Evolutionary conservation across 495 filamentous ascomycete genomes (phyloP).

Genomic region (Hypoxylon subgilvum): DNA sequence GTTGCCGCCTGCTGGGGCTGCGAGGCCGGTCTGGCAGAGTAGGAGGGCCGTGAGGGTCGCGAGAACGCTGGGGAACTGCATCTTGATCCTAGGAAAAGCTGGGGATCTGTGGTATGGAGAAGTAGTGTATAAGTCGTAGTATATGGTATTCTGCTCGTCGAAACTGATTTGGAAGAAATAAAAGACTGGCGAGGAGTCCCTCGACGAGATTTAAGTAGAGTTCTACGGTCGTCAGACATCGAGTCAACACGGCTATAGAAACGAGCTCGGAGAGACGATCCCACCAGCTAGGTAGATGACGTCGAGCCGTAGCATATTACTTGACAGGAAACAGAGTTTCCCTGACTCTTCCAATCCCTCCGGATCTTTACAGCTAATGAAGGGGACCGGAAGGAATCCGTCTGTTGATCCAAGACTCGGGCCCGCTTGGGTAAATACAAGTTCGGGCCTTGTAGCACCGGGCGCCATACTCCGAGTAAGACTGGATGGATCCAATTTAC

Average conservation of each 20-base stretch:
- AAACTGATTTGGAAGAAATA: too few species aligned
- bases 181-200: too few species aligned
- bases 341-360: slow-evolving; percentile 9
- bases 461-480: not conserved
- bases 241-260: too few species aligned
- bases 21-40: not conserved
- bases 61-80: slow-evolving; percentile 5
- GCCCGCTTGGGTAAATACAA: slow-evolving; percentile 15
- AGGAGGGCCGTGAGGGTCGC: slow-evolving; percentile 10
- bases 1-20: too few species aligned
- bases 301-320: slow-evolving; percentile 2
- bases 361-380: slow-evolving; percentile 15
- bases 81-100: not conserved
- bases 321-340: slow-evolving; percentile 11
- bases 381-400: slow-evolving; percentile 7
- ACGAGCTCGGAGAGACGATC: too few species aligned
- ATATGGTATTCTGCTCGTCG: too few species aligned
- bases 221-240: too few species aligned
- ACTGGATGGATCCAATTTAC: too few species aligned
- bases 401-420: not conserved
- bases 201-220: too few species aligned
- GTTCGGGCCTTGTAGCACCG: too few species aligned
- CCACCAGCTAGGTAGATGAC: too few species aligned
- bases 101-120: not conserved
- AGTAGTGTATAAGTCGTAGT: not conserved